These are phyloP conservation scores for Colletotrichum sp. DNA, from an alignment of 2,329 filamentous ascomycete species.

Conservation along the genomic window DNA sequence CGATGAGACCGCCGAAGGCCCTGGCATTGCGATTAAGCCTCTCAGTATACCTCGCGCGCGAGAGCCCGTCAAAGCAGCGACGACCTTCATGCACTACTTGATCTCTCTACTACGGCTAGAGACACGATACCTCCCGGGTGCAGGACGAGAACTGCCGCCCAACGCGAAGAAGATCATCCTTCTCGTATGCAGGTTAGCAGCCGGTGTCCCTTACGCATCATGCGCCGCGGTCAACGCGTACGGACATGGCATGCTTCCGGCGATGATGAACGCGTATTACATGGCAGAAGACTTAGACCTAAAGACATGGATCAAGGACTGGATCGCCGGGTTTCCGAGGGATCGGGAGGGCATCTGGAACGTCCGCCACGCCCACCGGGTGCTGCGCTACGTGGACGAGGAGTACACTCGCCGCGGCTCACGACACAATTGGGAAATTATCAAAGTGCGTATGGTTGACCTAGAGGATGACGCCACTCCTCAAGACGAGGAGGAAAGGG, in stretches of 20 bases:
- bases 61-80: background rate
- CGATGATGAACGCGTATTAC: conserved; percentile 2
- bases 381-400: background rate
- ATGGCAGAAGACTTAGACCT: background rate
- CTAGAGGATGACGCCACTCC: background rate
- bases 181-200: background rate
- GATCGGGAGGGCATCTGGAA: conserved; percentile 3
- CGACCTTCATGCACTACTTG: conserved; percentile 6
- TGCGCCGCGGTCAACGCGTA: background rate
- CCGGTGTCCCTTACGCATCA: background rate
- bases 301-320: background rate
- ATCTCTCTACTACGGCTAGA: background rate
- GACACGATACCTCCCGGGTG: background rate
- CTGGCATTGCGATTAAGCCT: background rate
- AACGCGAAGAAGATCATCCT: background rate
- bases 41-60: background rate
- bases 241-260: background rate
- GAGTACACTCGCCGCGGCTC: conserved; percentile 1
- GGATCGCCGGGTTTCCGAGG: conserved; percentile 1
- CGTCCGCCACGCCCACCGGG: background rate
- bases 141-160: background rate
- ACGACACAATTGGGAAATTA: conserved; percentile 3
- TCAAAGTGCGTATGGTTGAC: conserved; percentile 8
- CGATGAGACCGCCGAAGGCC: background rate
- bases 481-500: background rate